Evolutionary conservation across 805 yeast genomes (phyloP), one percentile per base, ranked within the genome.

Genomic region (Zygoascus flipseniorum): DNA sequence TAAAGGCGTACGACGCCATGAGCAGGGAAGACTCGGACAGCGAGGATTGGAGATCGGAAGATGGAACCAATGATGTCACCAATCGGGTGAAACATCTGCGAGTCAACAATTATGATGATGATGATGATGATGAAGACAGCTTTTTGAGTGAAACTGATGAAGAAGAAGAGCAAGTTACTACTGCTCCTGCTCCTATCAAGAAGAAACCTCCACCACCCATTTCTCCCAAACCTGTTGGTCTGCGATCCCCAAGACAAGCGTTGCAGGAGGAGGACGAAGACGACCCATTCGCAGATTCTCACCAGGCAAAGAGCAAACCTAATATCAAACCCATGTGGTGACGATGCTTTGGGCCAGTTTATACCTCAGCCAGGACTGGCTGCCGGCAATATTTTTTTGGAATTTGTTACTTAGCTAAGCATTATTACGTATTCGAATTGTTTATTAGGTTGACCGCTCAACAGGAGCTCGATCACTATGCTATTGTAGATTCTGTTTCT

Each of bases 1-100:
- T 93, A 61, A 80, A 81, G 60, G 69, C 73, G 51, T 90, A 81
- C 65, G 96, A 90, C 54, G 76, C 76, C 48, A 67, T 72, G 71
- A 67, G 82, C 59, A 57, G 72, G 55, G 68, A 80, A 59, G 72
- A 68, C 31, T 69, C 69, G 47, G 80, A 75, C 52, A 75, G 76
- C 11, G 74, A 72, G 16, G 73, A 68, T 42, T 53, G 56, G 58
- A 42, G 43, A n/a, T 28, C 50, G 2, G 58, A n/a, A 5, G 41
- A 28, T 18, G 37, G 31, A 14, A 19, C 41, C n/a, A 28, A 46
- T 11, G 31, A 32, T 8, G 20, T 31, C n/a, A 32, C 23, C 26
- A 31, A 28, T 5, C 49, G 49, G 6, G 26, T 32, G 5, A 28
- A 32, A 9, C 4, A 54, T 31, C 35, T 54, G 52, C 43, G 50